Conservation (phyloP, 2,329 filamentous ascomycete species). For the Colletotrichum sp. region DNA sequence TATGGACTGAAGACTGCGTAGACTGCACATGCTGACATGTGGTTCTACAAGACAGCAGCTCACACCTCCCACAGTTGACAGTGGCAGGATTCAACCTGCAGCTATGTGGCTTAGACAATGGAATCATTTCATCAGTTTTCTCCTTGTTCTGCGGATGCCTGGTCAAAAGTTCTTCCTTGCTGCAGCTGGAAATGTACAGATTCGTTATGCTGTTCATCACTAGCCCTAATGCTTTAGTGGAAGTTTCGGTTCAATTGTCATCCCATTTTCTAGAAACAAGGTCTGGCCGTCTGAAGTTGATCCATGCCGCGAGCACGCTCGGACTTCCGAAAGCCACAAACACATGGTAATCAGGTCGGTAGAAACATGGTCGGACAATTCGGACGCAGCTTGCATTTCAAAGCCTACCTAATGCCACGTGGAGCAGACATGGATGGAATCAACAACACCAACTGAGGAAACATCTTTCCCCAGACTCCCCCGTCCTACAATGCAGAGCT, state of each 20-base stretch:
- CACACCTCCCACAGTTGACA: neutral
- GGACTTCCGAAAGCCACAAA: neutral
- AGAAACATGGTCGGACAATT: neutral
- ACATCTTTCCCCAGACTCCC: neutral
- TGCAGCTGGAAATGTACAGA: neutral
- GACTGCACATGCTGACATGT: neutral
- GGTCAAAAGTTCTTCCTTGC: neutral
- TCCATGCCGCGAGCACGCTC: neutral
- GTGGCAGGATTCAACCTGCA: neutral
- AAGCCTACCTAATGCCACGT: neutral
- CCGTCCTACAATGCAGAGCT: neutral
- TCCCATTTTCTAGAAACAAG: neutral
- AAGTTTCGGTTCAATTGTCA: neutral
- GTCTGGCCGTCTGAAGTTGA: neutral
- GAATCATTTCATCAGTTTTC: neutral
- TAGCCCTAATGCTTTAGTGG: fast-evolving
- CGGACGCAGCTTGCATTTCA: neutral
- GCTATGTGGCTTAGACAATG: neutral
- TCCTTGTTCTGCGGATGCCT: neutral
- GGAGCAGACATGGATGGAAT: neutral
- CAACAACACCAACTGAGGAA: neutral
- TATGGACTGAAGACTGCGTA: neutral
- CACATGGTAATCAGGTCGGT: neutral
- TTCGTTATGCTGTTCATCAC: neutral
- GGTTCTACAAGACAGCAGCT: neutral